A percentile compares a stretch with the other conserved stretches of the same genome.
Evolutionary conservation across 129 eudicot genomes (phyloP).

Genomic region (Centrapalus pauciflorus): DNA sequence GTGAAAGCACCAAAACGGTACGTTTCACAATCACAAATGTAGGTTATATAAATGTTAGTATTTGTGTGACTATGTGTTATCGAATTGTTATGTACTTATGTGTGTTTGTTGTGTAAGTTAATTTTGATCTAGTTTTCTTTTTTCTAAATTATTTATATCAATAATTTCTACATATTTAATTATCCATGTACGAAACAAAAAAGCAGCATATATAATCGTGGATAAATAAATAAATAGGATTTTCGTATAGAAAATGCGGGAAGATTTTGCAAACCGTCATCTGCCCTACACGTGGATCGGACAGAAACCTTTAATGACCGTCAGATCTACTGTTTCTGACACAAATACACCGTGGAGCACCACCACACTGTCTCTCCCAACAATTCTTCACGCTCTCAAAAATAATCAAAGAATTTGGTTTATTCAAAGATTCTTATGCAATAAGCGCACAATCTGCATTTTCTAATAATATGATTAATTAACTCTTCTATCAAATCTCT

Average conservation of each 20-base stretch:
- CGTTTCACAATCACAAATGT: no score
- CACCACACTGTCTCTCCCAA: conserved; percentile 27
- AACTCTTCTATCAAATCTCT: not conserved
- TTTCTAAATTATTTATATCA: no score
- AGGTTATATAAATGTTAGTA: no score
- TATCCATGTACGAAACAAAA: no score
- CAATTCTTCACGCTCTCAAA: conserved; percentile 20
- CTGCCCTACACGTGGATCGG: conserved; percentile 20
- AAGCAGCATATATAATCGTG: no score
- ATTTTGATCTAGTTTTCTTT: no score
- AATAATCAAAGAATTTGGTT: conserved; percentile 22
- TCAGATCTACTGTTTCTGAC: conserved; percentile 13
- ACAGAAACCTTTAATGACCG: not conserved
- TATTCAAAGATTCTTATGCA: conserved; percentile 17
- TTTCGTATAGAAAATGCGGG: conserved; percentile 8
- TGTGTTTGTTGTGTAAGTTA: no score
- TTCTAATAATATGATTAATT: conserved; percentile 13
- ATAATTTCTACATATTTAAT: no score
- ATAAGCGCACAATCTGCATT: not conserved
- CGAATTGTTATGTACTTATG: no score
- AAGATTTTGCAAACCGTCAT: not conserved
- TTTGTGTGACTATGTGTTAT: no score
- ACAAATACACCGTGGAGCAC: conserved; percentile 22
- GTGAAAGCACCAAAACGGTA: no score
- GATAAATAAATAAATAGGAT: no score